Conservation (phyloP, 805 yeast genomes). For the Candida endomychidarum region DNA sequence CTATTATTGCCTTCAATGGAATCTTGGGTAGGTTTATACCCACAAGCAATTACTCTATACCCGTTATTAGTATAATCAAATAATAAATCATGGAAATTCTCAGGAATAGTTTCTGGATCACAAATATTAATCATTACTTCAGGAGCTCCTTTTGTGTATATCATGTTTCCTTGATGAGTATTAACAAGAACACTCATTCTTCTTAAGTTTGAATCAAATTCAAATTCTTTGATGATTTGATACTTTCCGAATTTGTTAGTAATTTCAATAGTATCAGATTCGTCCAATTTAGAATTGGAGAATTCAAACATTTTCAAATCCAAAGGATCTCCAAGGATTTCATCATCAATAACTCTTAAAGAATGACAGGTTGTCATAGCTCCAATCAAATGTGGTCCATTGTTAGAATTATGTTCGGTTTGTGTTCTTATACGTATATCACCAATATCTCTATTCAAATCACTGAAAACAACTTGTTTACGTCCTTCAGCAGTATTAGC, state of each 20-base stretch:
- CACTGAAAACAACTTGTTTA: conserved; percentile 37
- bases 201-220: conserved; percentile 80
- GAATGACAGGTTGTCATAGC: conserved; percentile 85
- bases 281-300: conserved; percentile 73
- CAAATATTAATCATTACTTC: conserved; percentile 86
- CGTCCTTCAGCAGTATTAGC: conserved; percentile 41
- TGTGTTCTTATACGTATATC: conserved; percentile 7
- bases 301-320: conserved; percentile 93
- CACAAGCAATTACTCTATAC: conserved; percentile 93
- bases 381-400: conserved; percentile 32
- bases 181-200: conserved; percentile 78
- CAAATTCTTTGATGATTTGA: conserved; percentile 57
- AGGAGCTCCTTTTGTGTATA: conserved; percentile 93
- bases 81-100: conserved; percentile 67
- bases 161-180: conserved; percentile 16
- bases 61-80: conserved; percentile 91
- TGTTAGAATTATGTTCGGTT: conserved; percentile 26
- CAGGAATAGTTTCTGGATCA: conserved; percentile 66
- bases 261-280: conserved; percentile 40
- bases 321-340: conserved; percentile 88
- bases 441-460: conserved; percentile 16
- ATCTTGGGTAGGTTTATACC: conserved; percentile 71
- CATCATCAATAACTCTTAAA: conserved; percentile 72
- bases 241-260: conserved; percentile 13
- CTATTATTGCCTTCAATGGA: conserved; percentile 38